These are phyloP conservation scores for Auxenochlorella pyrenoidosa DNA, from an alignment of 139 green algal genomes.

Conservation along the genomic window DNA sequence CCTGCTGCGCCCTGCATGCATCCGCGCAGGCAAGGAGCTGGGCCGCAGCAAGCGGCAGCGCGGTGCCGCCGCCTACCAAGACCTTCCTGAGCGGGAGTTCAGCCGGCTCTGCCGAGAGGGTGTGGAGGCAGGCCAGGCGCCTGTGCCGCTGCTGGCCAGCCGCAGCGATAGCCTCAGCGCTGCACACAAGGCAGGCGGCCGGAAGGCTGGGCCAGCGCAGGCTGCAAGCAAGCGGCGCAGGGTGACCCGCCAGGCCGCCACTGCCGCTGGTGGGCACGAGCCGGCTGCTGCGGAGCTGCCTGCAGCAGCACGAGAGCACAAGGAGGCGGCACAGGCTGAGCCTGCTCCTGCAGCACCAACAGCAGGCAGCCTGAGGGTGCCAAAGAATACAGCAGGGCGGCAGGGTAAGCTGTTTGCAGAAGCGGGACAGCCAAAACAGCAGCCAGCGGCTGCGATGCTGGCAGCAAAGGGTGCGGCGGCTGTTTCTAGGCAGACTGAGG, in stretches of 20 bases:
- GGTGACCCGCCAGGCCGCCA: background rate
- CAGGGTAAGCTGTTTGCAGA: too few relatives aligned
- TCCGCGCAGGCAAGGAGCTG: slow-evolving; percentile 57
- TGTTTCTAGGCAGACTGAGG: too few relatives aligned
- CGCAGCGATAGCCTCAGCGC: background rate
- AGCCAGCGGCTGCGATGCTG: too few relatives aligned
- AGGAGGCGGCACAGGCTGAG: background rate
- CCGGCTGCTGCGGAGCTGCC: too few relatives aligned
- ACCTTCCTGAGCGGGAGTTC: slow-evolving; percentile 28
- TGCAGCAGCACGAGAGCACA: too few relatives aligned
- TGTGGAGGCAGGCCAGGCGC: background rate
- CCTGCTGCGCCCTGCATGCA: too few relatives aligned
- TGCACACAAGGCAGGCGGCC: background rate
- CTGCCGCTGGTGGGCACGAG: background rate
- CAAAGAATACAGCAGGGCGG: too few relatives aligned
- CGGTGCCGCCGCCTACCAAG: slow-evolving; percentile 1
- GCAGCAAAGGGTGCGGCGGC: too few relatives aligned
- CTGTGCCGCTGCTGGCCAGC: slow-evolving; percentile 2
- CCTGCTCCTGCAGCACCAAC: background rate
- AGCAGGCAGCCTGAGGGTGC: too few relatives aligned
- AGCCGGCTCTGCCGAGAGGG: slow-evolving; percentile 22
- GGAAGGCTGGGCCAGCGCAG: background rate
- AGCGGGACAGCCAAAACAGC: too few relatives aligned
- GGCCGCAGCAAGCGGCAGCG: slow-evolving; percentile 62
- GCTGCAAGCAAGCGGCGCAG: background rate